Evolutionary conservation across 2,329 filamentous ascomycete genomes (phyloP).

Genomic region (Mollisiaceae sp.): DNA sequence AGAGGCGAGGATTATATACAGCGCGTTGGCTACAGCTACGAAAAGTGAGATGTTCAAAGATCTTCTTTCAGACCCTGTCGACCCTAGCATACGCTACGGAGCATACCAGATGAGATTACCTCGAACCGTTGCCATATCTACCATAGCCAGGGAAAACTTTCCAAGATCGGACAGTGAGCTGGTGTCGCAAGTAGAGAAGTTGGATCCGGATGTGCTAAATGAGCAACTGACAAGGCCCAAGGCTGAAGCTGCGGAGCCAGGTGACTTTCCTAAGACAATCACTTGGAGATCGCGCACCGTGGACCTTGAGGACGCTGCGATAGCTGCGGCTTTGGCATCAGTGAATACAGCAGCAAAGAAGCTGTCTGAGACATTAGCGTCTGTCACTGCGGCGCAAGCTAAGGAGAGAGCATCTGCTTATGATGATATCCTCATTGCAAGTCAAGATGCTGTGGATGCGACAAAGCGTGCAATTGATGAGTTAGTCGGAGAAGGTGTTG

Average conservation of each 20-base stretch:
- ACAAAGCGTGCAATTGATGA: constrained; percentile 95
- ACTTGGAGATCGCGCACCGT: constrained; percentile 87
- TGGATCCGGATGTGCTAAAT: constrained; percentile 71
- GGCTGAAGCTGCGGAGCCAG: constrained; percentile 55
- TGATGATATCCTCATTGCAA: constrained; percentile 86
- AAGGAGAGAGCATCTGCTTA: constrained; percentile 84
- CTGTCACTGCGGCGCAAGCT: constrained; percentile 51
- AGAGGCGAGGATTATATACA: constrained; percentile 81
- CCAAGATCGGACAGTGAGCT: constrained; percentile 67
- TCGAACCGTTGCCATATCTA: constrained; percentile 79
- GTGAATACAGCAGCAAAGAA: constrained; percentile 61
- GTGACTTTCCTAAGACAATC: constrained; percentile 73
- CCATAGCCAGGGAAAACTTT: constrained; percentile 81
- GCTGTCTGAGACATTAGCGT: constrained; percentile 54
- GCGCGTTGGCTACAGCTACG: constrained; percentile 67
- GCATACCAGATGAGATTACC: constrained; percentile 91
- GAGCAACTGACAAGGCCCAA: constrained; percentile 57
- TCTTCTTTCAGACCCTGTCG: constrained; percentile 81
- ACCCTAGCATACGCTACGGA: constrained; percentile 92
- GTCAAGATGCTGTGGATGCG: constrained; percentile 92
- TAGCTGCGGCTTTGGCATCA: constrained; percentile 80
- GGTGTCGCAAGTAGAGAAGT: constrained; percentile 68
- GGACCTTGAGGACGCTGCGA: constrained; percentile 89
- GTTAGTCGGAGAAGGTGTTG: constrained; percentile 79
- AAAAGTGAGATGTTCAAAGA: constrained; percentile 85